phyloP scores from a whole-genome alignment of 2,329 filamentous ascomycete species.

The Tolypocladium inflatum region DNA sequence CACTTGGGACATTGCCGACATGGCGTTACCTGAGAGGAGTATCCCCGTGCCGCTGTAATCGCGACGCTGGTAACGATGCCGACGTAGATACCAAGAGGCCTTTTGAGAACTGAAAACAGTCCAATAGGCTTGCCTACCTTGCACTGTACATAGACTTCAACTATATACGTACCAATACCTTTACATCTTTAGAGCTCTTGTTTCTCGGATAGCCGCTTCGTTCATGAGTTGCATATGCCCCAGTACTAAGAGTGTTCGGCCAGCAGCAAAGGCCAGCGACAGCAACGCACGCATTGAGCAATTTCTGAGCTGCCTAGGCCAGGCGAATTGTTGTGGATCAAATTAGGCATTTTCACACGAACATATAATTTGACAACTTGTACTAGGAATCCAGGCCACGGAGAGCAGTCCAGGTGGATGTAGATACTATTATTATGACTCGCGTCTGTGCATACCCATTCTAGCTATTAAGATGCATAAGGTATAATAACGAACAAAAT shows the following conservation, averaged over 20 bases:
- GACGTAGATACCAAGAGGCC: background rate
- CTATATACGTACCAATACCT: background rate
- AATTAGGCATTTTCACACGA: no score
- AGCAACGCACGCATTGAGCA: no score
- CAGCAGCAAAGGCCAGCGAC: no score
- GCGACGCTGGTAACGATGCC: background rate
- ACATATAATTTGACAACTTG: no score
- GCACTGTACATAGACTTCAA: background rate
- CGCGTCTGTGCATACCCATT: background rate
- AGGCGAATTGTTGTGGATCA: no score
- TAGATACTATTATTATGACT: background rate
- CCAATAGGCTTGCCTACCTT: background rate
- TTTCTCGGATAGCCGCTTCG: no score
- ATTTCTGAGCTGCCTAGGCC: no score
- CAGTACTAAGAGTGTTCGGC: no score
- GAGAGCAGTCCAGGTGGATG: no score
- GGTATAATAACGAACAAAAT: background rate
- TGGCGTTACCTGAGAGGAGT: conserved; percentile 42
- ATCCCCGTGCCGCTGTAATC: conserved; percentile 26
- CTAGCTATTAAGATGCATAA: background rate
- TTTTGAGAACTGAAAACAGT: background rate
- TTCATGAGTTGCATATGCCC: background rate
- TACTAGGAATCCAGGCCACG: no score
- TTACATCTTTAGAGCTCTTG: no score
- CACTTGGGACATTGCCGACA: conserved; percentile 37